Percentiles rank a stretch among this genome's conserved stretches.
phyloP scores from a whole-genome alignment of 1,284 basidiomycete genomes.

The Ceratobasidium sp. region DNA sequence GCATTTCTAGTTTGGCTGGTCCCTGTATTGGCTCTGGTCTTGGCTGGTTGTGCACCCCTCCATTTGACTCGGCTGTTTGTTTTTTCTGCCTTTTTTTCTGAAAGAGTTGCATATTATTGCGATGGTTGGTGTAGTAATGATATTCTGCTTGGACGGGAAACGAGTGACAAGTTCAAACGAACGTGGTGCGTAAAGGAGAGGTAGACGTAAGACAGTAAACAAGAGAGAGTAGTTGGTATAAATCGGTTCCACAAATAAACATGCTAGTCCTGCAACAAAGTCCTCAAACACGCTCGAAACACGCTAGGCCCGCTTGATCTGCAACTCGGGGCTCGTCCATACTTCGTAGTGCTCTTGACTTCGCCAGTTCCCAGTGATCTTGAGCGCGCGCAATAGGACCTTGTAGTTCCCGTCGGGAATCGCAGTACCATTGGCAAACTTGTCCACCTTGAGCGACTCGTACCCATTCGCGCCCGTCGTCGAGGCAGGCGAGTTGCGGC shows the following conservation, averaged over 20 bases:
- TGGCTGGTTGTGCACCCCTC: neutral
- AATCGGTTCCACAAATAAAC: neutral
- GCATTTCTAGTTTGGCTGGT: no score
- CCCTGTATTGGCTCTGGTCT: no score
- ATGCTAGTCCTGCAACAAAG: neutral
- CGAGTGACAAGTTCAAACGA: no score
- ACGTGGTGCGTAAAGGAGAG: no score
- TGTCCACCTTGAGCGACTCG: neutral
- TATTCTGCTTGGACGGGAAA: neutral
- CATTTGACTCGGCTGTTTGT: neutral
- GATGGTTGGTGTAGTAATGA: neutral
- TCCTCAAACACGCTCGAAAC: neutral
- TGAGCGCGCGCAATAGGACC: neutral
- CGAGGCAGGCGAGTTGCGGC: slow-evolving; percentile 15
- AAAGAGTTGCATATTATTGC: neutral
- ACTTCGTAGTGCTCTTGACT: neutral
- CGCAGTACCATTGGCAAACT: neutral
- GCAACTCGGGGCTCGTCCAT: slow-evolving; percentile 1
- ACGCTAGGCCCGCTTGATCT: neutral
- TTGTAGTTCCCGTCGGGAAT: slow-evolving; percentile 10
- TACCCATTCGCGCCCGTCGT: no score
- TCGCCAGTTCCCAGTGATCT: neutral
- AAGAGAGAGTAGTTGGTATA: no score
- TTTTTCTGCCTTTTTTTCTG: neutral
- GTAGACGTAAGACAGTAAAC: no score